Percentiles rank a stretch among this genome's conserved stretches.
phyloP scores from a whole-genome alignment of 768 basidiomycete species.

The Leucocoprinus birnbaumii region DNA sequence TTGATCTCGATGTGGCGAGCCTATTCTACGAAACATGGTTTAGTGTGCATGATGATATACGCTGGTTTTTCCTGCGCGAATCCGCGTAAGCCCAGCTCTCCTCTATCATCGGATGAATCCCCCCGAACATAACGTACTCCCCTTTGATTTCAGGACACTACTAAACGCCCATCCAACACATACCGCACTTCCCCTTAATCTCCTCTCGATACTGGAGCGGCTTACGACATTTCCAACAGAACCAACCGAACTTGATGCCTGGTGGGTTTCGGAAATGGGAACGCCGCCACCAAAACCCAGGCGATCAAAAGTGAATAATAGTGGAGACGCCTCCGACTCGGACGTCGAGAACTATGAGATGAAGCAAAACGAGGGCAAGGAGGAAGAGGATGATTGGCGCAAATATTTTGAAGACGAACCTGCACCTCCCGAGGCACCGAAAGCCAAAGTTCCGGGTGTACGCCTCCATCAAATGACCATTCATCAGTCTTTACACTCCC shows the following conservation, averaged over 20 bases:
- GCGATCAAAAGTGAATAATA: slow-evolving; percentile 32
- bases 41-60: slow-evolving; percentile 75
- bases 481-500: slow-evolving; percentile 74
- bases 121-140: not conserved
- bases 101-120: not conserved
- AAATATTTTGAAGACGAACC: slow-evolving; percentile 78
- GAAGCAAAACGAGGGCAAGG: slow-evolving; percentile 28
- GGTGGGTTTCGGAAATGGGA: slow-evolving; percentile 76
- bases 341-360: slow-evolving; percentile 31
- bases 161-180: slow-evolving; percentile 26
- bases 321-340: slow-evolving; percentile 28
- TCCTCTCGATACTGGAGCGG: slow-evolving; percentile 64
- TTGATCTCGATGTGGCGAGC: slow-evolving; percentile 59
- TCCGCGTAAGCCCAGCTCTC: slow-evolving; percentile 47
- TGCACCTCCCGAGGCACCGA: slow-evolving; percentile 26
- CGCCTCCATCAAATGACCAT: slow-evolving; percentile 66
- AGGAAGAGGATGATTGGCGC: slow-evolving; percentile 66
- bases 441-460: slow-evolving; percentile 33
- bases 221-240: slow-evolving; percentile 76
- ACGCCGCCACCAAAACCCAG: slow-evolving; percentile 52
- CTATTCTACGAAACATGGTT: slow-evolving; percentile 72
- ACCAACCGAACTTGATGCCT: slow-evolving; percentile 62
- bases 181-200: slow-evolving; percentile 38
- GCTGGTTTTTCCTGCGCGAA: slow-evolving; percentile 88
- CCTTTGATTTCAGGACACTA: slow-evolving; percentile 23